phyloP scores from a whole-genome alignment of 768 basidiomycete species.

The Russula compacta region DNA sequence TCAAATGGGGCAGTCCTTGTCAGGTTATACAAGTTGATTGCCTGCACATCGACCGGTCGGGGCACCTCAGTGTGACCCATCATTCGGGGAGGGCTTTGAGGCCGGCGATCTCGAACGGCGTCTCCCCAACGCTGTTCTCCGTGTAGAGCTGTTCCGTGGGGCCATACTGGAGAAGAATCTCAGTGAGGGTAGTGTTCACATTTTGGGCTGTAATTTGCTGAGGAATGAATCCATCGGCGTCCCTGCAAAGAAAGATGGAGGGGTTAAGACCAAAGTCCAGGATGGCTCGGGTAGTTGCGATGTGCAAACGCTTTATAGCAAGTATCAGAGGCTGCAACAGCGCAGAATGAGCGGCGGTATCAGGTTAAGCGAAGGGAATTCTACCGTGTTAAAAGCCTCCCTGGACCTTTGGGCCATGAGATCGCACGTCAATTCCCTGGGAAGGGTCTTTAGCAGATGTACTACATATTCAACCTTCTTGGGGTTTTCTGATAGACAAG shows the following conservation, averaged over 20 bases:
- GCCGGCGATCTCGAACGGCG: conserved; percentile 24
- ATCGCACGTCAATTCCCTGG: conserved; percentile 37
- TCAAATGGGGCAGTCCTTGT: background rate
- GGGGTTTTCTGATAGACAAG: conserved; percentile 27
- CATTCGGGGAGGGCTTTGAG: conserved; percentile 13
- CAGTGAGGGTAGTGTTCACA: conserved; percentile 30
- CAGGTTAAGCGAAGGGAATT: conserved; percentile 12
- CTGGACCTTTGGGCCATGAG: conserved; percentile 41
- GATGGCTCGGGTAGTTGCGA: conserved; percentile 26
- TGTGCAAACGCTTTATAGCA: conserved; percentile 34
- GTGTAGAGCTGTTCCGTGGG: conserved; percentile 34
- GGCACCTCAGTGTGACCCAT: background rate
- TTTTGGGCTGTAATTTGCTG: conserved; percentile 39
- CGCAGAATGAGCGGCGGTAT: background rate
- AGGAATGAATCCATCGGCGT: conserved; percentile 43
- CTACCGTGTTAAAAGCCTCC: conserved; percentile 38
- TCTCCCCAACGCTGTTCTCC: conserved; percentile 37
- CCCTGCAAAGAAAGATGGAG: conserved; percentile 30
- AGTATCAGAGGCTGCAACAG: conserved; percentile 42
- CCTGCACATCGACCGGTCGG: background rate
- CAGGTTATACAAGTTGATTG: background rate
- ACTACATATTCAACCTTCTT: conserved; percentile 28
- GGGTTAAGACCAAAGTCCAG: conserved; percentile 33
- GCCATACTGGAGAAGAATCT: conserved; percentile 31
- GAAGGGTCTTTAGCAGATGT: conserved; percentile 41